Evolutionary conservation across 225 moss, liverwort and hornwort species (phyloP), one percentile per base, ranked within the genome.

Genomic region (Sphagnum contortum): DNA sequence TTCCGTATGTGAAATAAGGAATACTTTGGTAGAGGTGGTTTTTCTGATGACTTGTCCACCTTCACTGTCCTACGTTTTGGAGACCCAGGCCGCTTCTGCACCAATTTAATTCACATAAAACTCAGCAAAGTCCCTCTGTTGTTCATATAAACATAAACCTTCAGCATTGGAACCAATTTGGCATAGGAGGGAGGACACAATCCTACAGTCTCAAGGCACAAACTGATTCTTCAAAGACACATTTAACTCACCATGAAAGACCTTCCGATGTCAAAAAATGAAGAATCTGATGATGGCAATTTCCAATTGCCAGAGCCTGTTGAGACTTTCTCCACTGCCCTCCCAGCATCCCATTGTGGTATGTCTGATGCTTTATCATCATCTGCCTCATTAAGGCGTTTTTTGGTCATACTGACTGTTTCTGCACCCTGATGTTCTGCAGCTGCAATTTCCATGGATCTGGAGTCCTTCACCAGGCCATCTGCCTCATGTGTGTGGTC

Each of bases 1-100:
- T 98, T 98, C 60, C 98, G 87, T 72, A 98, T 91, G 50, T 76
- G 81, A 75, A 91, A 89, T 29, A 89, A 87, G 54, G 91, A 93
- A 48, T 82, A 86, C 69, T 87, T 89, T 12, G 93, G 98, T 58
- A 98, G 76, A 57, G 98, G 98, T 69, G 98, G 98, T 73, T 91
- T 98, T 48, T 91, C 73, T 51, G 82, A 82, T 44, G 79, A 67
- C 71, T 87, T 87, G 61, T 92, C 96, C 29, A 1, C 29, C 29
- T 29, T 29, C 29, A 29, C 29, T 12, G 77, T 66, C 74, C 68
- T 89, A 74, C 72, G 83, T 70, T 89, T 66, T 9, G 85, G 82
- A 65, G 88, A 77, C 67, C 75, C 87, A 66, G 89, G 79, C 68
- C 90, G 79, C 71, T 87, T 98, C 98, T 98, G 89, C 57, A 62